Base-by-base conservation (phyloP, 331 rosid species). In the Acacia concinna region DNA sequence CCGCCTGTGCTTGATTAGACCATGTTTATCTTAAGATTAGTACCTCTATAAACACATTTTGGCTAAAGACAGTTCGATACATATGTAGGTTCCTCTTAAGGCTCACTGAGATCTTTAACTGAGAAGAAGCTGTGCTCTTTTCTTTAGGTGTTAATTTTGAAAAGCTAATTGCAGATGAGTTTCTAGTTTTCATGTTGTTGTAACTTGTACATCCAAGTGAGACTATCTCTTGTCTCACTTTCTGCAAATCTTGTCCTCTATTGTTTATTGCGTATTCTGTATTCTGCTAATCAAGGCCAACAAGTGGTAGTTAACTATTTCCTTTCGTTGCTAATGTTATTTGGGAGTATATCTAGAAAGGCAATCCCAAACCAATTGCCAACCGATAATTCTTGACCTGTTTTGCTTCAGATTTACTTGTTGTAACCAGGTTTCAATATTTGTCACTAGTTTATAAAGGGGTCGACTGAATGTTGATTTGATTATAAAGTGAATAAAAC, bases 1-100 rank as follows among this genome's bases (percentile, higher is more conserved):
- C 86, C 8, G 71, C 82, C 0, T 81, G 91, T 83, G 59, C 88
- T 70, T 86, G 75, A 81, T 69, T 30, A 0, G 5, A 6, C 3
- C 23, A 15, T 30, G 21, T 0, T 62, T 62, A 62, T 28, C 37
- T 30, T 0, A 60, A 49, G 57, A 3, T 2, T 23, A 62, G 23
- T 12, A 60, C 4, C 30, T 14, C 28, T 59, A 10, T 59, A 30
- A 75, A 80, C 21, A 75, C 76, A 62, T 71, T 71, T 79, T 75
- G 59, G 79, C 44, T 38, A 21, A n/a, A 5, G 32, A 56, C 32
- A 3, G 9, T 37, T 18, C 28, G 46, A 59, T 47, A 27, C 30
- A 43, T 46, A 18, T 35, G 63, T 74, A 60, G 81, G 59, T 68
- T 68, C 59, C 10, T 64, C 23, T 21, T 64, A 71, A 64, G 62